Percentiles rank a stretch among this genome's conserved stretches.
These are phyloP conservation scores for Tieghemostelium lacteum DNA, from an alignment of 78 protist genomes.

Conservation along the genomic window DNA sequence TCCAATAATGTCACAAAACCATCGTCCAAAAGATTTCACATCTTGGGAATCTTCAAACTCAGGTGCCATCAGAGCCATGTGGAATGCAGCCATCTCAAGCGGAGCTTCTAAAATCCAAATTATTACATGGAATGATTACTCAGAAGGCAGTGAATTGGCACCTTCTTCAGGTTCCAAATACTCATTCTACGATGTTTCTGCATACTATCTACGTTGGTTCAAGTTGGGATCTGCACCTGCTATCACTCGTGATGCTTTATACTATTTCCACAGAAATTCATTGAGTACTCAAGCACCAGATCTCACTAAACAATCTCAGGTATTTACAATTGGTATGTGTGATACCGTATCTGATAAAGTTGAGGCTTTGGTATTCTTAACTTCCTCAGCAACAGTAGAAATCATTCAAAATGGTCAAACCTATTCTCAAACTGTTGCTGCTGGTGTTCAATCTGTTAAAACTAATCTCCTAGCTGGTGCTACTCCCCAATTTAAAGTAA, in stretches of 20 bases:
- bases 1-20: conserved; percentile 17
- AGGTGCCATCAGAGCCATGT: too few relatives aligned
- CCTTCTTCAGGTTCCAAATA: neutral
- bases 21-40: conserved; percentile 6
- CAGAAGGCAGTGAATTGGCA: conserved; percentile 3
- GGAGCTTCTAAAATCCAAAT: neutral
- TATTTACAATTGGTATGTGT: neutral
- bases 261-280: neutral
- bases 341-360: neutral
- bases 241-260: conserved; percentile 7
- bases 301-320: neutral
- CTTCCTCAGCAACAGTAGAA: neutral
- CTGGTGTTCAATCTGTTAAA: neutral
- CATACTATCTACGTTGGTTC: conserved; percentile 20
- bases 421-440: neutral
- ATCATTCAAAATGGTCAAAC: neutral
- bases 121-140: conserved; percentile 12
- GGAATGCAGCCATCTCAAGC: neutral
- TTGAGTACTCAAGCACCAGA: conserved; percentile 4
- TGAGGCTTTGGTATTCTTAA: conserved; percentile 1
- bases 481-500: neutral
- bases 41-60: conserved; percentile 17
- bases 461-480: neutral
- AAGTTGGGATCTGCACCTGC: conserved; percentile 5
- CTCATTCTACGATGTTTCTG: neutral